Evolutionary conservation across 768 basidiomycete species (phyloP), one percentile per base, ranked within the genome.

Genomic region (Austroboletus eburneus): DNA sequence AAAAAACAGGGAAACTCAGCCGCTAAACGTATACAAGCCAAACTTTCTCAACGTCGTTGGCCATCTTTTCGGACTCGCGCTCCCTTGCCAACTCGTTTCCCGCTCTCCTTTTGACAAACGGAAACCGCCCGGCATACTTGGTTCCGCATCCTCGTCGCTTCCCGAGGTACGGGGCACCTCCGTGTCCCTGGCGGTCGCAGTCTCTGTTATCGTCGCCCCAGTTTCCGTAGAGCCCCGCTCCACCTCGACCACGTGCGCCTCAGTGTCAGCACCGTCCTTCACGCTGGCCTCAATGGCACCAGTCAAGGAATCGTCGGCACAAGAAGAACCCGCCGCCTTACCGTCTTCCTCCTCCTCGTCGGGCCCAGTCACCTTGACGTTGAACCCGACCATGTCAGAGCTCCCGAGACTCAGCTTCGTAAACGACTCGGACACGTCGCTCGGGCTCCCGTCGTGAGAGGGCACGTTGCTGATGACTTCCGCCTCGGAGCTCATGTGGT

Each of bases 121-220:
- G 50, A 80, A 79, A 24, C 76, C 75, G 9, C 81, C 80, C 2
- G 80, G 81, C 64, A 82, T 80, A 44, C 42, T 57, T 45, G 69
- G 51, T 29, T 70, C 67, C 18, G 61, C 46, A 7, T n/a, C 7
- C 22, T 70, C 68, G 22, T 65, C 58, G 32, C 68, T 61, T 29
- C 23, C 24, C 18, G 40, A 48, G 21, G 46, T 46, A 9, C 25
- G 49, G 34, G 45, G 17, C 2, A 46, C 39, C n/a, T 39, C 55
- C 35, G 29, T 43, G n/a, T 14, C 45, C 18, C 36, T 42, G n/a
- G 25, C 42, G n/a, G 18, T 3, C 21, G 18, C 12, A 9, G 30
- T 20, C 1, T 1, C 14, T 3, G 42, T 20, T 33, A 2, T 22
- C 27, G 39, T 45, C 32, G 13, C 22, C 25, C 43, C 57, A 21